Evolutionary conservation across 495 filamentous ascomycete species (phyloP).

Genomic region (Haplographium delicatum): DNA sequence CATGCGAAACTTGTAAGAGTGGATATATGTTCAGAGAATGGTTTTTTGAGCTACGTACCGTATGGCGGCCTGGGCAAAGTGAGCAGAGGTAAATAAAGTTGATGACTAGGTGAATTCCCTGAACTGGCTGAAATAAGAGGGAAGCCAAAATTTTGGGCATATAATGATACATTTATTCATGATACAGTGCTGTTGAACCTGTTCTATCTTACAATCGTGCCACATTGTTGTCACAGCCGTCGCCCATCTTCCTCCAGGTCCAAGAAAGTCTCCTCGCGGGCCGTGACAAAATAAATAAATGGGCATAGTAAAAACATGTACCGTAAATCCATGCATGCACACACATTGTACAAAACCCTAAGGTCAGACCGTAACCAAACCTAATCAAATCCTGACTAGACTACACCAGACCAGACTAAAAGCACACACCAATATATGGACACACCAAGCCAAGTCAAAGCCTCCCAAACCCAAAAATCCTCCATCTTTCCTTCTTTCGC

Average conservation of each 20-base stretch:
- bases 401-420: not conserved
- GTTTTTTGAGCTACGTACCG: too few species aligned
- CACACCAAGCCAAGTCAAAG: too few species aligned
- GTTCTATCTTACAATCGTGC: not conserved
- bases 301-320: not conserved
- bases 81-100: too few species aligned
- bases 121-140: too few species aligned
- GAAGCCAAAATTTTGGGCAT: too few species aligned
- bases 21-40: too few species aligned
- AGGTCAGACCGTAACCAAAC: too few species aligned
- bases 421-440: too few species aligned
- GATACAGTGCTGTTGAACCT: not conserved
- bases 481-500: not conserved
- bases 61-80: too few species aligned
- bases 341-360: not conserved
- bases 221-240: not conserved
- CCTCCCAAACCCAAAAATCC: too few species aligned
- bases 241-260: not conserved
- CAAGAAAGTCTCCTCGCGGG: not conserved
- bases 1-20: too few species aligned
- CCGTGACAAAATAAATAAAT: not conserved
- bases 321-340: not conserved
- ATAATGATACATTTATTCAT: not conserved
- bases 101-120: too few species aligned
- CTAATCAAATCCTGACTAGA: not conserved